phyloP scores from a whole-genome alignment of 2,329 filamentous ascomycete species.

The Cercospora sojina region DNA sequence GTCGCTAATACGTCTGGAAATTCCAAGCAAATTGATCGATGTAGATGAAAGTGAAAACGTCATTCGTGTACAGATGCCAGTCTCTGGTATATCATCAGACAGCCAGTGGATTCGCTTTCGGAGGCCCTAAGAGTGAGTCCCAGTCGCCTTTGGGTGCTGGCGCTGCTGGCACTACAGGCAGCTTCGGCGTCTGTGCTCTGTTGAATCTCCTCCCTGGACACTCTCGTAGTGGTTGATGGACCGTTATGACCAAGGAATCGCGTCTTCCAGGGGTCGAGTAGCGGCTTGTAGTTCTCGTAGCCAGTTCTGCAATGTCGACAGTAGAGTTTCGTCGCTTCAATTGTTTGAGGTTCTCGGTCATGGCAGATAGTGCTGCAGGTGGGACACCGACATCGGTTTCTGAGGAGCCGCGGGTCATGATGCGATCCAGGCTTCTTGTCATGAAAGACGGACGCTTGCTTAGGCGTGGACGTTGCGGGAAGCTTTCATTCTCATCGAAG shows the following conservation, averaged over 20 bases:
- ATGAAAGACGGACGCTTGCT: slow-evolving; percentile 19
- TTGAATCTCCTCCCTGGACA: slow-evolving; percentile 21
- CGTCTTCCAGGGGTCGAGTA: slow-evolving; percentile 11
- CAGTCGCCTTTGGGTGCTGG: slow-evolving; percentile 21
- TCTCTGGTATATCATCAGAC: background rate
- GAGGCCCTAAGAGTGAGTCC: slow-evolving; percentile 18
- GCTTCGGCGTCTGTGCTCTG: slow-evolving; percentile 18
- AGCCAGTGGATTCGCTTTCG: slow-evolving; percentile 15
- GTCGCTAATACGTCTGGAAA: slow-evolving; percentile 8
- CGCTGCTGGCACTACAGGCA: slow-evolving; percentile 10
- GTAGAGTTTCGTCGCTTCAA: slow-evolving; percentile 15
- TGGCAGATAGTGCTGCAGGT: slow-evolving; percentile 15
- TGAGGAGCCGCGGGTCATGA: slow-evolving; percentile 14
- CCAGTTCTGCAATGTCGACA: slow-evolving; percentile 12
- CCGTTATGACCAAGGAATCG: slow-evolving; percentile 8
- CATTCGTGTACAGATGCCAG: slow-evolving; percentile 6
- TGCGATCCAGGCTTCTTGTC: slow-evolving; percentile 19
- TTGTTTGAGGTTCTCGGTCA: slow-evolving; percentile 14
- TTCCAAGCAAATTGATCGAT: background rate
- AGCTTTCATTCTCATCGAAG: slow-evolving; percentile 19
- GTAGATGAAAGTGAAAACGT: slow-evolving; percentile 1
- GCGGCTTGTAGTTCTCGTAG: slow-evolving; percentile 8
- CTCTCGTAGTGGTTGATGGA: slow-evolving; percentile 22
- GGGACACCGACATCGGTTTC: slow-evolving; percentile 16
- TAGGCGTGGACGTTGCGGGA: slow-evolving; percentile 10